Evolutionary conservation across 2,329 filamentous ascomycete species (phyloP).

Genomic region (Calycina marina): DNA sequence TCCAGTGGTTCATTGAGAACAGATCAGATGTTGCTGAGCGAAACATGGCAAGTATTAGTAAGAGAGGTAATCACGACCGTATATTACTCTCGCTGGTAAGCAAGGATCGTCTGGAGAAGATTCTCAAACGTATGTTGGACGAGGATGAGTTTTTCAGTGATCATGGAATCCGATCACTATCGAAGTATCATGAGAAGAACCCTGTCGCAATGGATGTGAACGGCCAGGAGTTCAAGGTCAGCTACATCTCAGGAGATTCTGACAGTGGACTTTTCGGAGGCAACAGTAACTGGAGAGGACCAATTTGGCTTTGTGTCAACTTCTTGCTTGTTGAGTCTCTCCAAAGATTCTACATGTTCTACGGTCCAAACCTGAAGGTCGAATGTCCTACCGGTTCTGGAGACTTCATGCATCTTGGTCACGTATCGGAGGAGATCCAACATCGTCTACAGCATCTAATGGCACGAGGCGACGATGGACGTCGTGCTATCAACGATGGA

Average conservation of each 20-base stretch:
- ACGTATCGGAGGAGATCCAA: constrained; percentile 89
- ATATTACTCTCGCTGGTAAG: constrained; percentile 82
- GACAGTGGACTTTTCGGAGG: constrained; percentile 91
- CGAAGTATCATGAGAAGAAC: constrained; percentile 78
- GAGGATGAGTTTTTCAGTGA: constrained; percentile 86
- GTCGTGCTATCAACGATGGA: constrained; percentile 75
- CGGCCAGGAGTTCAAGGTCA: constrained; percentile 73
- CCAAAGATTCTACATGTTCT: constrained; percentile 94
- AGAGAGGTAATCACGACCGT: constrained; percentile 78
- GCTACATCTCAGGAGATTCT: constrained; percentile 89
- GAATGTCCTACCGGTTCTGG: constrained; percentile 91
- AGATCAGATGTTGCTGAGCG: constrained; percentile 74
- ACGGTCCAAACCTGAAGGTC: constrained; percentile 74
- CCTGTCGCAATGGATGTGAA: constrained; percentile 95
- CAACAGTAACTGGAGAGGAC: constrained; percentile 95
- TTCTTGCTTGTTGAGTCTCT: constrained; percentile 87
- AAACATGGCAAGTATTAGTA: constrained; percentile 87
- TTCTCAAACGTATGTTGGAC: constrained; percentile 82
- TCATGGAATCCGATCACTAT: constrained; percentile 82
- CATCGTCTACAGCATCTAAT: constrained; percentile 90
- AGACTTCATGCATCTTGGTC: constrained; percentile 88
- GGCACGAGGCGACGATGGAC: constrained; percentile 67
- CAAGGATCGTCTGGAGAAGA: constrained; percentile 80
- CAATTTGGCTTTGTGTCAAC: constrained; percentile 93
- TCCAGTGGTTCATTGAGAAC: constrained; percentile 91